phyloP scores from a whole-genome alignment of 2,329 filamentous ascomycete species.

The Shiraia bambusicola region DNA sequence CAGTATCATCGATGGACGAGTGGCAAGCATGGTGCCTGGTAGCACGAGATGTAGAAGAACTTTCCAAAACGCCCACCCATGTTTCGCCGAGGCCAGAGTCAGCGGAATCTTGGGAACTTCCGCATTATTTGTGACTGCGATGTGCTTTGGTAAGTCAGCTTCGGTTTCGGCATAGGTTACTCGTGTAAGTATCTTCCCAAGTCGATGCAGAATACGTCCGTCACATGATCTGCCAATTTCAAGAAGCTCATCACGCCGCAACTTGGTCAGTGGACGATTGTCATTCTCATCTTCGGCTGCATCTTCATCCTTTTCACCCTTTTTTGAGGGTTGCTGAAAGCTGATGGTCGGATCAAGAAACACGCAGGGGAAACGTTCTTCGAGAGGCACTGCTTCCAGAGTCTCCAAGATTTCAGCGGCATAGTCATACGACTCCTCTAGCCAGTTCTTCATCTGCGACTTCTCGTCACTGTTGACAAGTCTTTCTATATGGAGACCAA shows the following conservation, averaged over 20 bases:
- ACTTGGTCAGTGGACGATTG: slow-evolving; percentile 32
- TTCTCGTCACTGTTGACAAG: slow-evolving; percentile 41
- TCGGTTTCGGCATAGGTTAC: slow-evolving; percentile 48
- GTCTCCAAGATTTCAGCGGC: slow-evolving; percentile 46
- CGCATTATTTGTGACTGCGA: slow-evolving; percentile 32
- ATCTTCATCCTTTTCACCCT: slow-evolving; percentile 9
- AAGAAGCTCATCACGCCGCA: slow-evolving; percentile 52
- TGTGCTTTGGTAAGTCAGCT: slow-evolving; percentile 49
- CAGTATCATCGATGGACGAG: slow-evolving; percentile 50
- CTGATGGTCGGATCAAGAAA: slow-evolving; percentile 53
- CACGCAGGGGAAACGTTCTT: slow-evolving; percentile 51
- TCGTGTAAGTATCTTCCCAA: slow-evolving; percentile 52
- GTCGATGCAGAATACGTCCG: slow-evolving; percentile 49
- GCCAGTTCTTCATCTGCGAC: slow-evolving; percentile 49
- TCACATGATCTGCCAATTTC: slow-evolving; percentile 57
- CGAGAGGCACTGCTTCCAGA: slow-evolving; percentile 43
- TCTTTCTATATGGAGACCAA: slow-evolving; percentile 45
- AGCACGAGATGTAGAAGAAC: slow-evolving; percentile 52
- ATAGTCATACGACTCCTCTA: slow-evolving; percentile 56
- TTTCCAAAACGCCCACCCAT: slow-evolving; percentile 51
- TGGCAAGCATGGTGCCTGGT: slow-evolving; percentile 51
- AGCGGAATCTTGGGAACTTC: slow-evolving; percentile 50
- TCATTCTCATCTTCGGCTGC: slow-evolving; percentile 16
- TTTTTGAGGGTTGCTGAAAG: slow-evolving; percentile 11
- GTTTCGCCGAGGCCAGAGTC: slow-evolving; percentile 41